A percentile compares a stretch with the other conserved stretches of the same genome.
These are phyloP conservation scores for Exophiala sp. DNA, from an alignment of 2,329 filamentous ascomycete genomes.

Conservation along the genomic window DNA sequence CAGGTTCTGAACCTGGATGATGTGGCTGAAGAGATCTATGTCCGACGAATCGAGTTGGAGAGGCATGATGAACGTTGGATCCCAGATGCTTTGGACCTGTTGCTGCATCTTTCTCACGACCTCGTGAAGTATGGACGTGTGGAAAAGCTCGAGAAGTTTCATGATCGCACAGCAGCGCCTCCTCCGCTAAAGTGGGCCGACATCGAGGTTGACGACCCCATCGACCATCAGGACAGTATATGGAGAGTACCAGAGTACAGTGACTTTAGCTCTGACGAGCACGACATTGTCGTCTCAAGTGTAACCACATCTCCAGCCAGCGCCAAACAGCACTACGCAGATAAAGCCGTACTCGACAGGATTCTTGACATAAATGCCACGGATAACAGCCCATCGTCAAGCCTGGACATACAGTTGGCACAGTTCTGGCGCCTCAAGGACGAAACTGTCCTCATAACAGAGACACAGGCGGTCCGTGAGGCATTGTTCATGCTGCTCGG, in stretches of 20 bases:
- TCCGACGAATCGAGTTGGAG: constrained; percentile 59
- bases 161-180: constrained; percentile 43
- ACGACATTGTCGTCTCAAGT: constrained; percentile 23
- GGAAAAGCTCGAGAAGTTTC: constrained; percentile 58
- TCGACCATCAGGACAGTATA: constrained; percentile 62
- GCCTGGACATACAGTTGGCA: constrained; percentile 38
- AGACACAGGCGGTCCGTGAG: constrained; percentile 72
- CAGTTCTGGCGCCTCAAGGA: constrained; percentile 48
- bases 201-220: constrained; percentile 71
- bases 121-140: constrained; percentile 69
- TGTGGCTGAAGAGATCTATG: constrained; percentile 66
- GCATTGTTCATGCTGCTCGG: constrained; percentile 82
- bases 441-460: constrained; percentile 49
- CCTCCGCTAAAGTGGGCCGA: constrained; percentile 71
- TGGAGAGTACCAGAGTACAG: constrained; percentile 70
- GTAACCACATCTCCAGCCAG: constrained; percentile 12
- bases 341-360: constrained; percentile 9
- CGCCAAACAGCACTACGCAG: constrained; percentile 4
- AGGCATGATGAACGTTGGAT: constrained; percentile 59
- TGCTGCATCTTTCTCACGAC: constrained; percentile 77
- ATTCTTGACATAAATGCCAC: constrained; percentile 13
- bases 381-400: neutral
- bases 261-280: constrained; percentile 52
- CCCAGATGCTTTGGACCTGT: constrained; percentile 73
- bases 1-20: constrained; percentile 73